A percentile compares a stretch with the other conserved stretches of the same genome.
Conservation (phyloP, 73 alveolate species). For the Vitrella brassicaformis region DNA sequence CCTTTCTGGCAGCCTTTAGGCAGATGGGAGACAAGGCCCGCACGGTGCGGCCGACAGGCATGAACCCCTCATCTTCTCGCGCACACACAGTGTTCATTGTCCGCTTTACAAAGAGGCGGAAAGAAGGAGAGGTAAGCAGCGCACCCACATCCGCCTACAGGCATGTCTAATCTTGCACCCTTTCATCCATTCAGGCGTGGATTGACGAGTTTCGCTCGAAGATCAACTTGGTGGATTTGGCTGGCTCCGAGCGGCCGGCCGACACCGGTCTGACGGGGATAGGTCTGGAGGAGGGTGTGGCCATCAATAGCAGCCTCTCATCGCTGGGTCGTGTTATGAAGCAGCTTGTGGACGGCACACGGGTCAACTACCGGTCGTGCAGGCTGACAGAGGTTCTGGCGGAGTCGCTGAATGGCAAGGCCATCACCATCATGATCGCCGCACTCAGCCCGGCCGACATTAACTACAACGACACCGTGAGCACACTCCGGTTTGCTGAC, state of each 20-base stretch:
- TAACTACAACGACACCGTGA: slow-evolving; percentile 24
- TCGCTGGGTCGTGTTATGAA: slow-evolving; percentile 50
- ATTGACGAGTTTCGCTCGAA: slow-evolving; percentile 40
- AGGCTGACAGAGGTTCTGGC: slow-evolving; percentile 14
- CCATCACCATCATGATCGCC: slow-evolving; percentile 4
- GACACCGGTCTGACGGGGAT: slow-evolving; percentile 47
- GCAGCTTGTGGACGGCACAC: slow-evolving; percentile 37
- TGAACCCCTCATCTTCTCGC: slow-evolving; percentile 40
- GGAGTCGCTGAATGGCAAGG: slow-evolving; percentile 18
- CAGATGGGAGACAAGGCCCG: slow-evolving; percentile 43
- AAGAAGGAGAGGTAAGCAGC: not conserved
- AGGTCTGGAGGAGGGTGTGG: slow-evolving; percentile 53
- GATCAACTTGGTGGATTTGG: slow-evolving; percentile 54
- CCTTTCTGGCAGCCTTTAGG: slow-evolving; percentile 2
- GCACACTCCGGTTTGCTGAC: slow-evolving; percentile 41
- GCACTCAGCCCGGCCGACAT: slow-evolving; percentile 19
- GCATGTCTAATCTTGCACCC: not conserved
- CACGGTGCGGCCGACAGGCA: slow-evolving; percentile 37
- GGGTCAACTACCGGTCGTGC: slow-evolving; percentile 13
- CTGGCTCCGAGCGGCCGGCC: slow-evolving; percentile 51
- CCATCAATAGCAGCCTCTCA: slow-evolving; percentile 48
- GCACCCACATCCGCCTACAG: not conserved
- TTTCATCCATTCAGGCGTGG: slow-evolving; percentile 13
- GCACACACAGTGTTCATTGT: slow-evolving; percentile 47
- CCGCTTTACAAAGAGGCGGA: slow-evolving; percentile 15